Percentiles rank a stretch among this genome's conserved stretches.
These are phyloP conservation scores for Acephala macrosclerotiorum DNA, from an alignment of 2,329 filamentous ascomycete genomes.

Conservation along the genomic window DNA sequence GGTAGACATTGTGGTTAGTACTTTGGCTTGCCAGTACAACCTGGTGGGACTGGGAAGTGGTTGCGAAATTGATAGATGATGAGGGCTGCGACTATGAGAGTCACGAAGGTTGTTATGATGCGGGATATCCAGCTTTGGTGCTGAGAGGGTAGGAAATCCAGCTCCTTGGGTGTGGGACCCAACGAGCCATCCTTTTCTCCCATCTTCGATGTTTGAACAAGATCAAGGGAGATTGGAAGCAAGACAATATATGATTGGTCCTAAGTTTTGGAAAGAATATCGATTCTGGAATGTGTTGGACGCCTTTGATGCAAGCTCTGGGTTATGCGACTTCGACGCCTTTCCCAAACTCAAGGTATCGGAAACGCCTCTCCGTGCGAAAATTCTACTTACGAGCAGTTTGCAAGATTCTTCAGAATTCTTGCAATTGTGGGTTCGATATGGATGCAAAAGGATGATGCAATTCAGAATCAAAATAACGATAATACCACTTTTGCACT, in stretches of 20 bases:
- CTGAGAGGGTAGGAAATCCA: background rate
- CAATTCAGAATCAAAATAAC: background rate
- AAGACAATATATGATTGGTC: background rate
- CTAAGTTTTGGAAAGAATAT: background rate
- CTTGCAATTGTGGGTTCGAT: background rate
- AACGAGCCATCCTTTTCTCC: slow-evolving; percentile 5
- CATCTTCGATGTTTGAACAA: background rate
- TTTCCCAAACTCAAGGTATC: background rate
- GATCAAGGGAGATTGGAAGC: background rate
- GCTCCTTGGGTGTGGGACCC: background rate
- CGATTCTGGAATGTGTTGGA: too few relatives aligned
- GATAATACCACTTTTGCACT: background rate
- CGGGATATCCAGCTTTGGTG: background rate
- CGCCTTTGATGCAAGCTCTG: too few relatives aligned
- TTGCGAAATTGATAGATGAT: background rate
- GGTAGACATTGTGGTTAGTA: slow-evolving; percentile 7
- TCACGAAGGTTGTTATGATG: background rate
- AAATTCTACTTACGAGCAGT: background rate
- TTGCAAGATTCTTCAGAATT: background rate
- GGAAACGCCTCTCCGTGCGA: background rate
- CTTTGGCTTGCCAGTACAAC: slow-evolving; percentile 3
- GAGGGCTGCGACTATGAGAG: background rate
- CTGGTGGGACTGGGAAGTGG: background rate
- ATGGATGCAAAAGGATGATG: background rate
- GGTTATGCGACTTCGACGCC: background rate